Base-by-base conservation (phyloP, 1,284 basidiomycete species). In the Coniophora puteana region DNA sequence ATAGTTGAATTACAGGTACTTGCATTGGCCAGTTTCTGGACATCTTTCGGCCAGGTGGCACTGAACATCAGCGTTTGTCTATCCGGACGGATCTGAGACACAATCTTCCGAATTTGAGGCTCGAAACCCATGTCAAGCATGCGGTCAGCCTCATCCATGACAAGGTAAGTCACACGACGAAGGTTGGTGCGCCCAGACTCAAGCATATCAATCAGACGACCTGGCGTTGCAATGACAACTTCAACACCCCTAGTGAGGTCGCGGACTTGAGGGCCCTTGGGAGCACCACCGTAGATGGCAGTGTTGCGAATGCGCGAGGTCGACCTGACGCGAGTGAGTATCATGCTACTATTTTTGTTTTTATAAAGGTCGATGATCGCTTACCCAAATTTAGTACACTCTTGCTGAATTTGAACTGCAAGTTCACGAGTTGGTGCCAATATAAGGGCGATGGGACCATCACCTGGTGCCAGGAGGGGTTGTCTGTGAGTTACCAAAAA, bases 111-210 rank as follows among this genome's bases (percentile, higher is more conserved):
- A 61, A 99, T 99, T 66, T 99, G 95, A 45, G 95, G 95, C 72
- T 99, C 95, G 72, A 99, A 99, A 79, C 95, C 93, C 93, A 95
- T 95, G 71, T 95, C 92, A 51, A 95, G 78, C 92, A 95, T 95
- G 55, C 93, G 89, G 71, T 98, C 95, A 43, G 95, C 95, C 68
- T 99, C 96, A 66, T 99, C 95, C 87, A 99, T 93, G 60, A 99
- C 95, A 38, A 99, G 78, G 69, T 99, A 99, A 30, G 95, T 99
- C 44, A 99, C 79, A 37, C 95, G 87, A 48, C 86, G 89, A 43
- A 99, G 78, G 68, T 98, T 98, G 38, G 93, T 98, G 72, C 97
- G 97, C 61, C 89, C 84, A 4, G 81, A 83, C 72, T 99, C 96
- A 18, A 95, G 76, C 93, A 95, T 94, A 61, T 95, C 92, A 53